A percentile compares a stretch with the other conserved stretches of the same genome.
phyloP scores from a whole-genome alignment of 2,329 filamentous ascomycete genomes.

The Chalaropsis ovoidea region DNA sequence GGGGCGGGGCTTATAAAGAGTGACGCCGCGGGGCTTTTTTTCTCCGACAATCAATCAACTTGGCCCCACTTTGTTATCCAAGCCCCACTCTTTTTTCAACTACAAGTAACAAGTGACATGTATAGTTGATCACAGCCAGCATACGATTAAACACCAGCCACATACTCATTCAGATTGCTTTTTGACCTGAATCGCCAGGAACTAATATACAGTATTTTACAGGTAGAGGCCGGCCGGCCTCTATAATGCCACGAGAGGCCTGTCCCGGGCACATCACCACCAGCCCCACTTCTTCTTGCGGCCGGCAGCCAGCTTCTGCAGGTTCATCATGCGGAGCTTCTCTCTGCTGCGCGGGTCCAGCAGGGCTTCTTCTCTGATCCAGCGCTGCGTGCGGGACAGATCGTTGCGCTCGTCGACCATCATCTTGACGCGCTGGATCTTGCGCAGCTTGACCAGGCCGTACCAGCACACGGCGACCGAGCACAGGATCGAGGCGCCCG shows the following conservation, averaged over 20 bases:
- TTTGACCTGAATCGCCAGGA: not conserved
- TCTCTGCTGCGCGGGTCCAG: conserved; percentile 47
- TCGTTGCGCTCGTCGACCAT: conserved; percentile 40
- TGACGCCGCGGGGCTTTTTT: conserved; percentile 4
- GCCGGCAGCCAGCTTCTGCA: conserved; percentile 37
- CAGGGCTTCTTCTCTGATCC: conserved; percentile 41
- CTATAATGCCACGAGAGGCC: not conserved
- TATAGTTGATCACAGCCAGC: not conserved
- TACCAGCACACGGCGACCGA: conserved; percentile 72
- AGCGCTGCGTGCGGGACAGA: conserved; percentile 35
- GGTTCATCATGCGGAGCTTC: conserved; percentile 43
- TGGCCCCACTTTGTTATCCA: not conserved
- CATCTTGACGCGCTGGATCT: conserved; percentile 84
- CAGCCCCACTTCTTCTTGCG: conserved; percentile 32
- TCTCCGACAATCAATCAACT: not conserved
- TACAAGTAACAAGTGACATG: not conserved
- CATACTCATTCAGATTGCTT: not conserved
- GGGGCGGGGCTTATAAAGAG: conserved; percentile 16
- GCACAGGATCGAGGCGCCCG: conserved; percentile 57
- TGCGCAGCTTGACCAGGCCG: conserved; percentile 71
- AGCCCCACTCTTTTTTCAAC: conserved; percentile 7
- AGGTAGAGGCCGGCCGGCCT: not conserved
- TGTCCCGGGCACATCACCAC: not conserved
- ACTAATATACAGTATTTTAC: conserved; percentile 24
- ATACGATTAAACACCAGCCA: not conserved